Percentiles rank a stretch among this genome's conserved stretches.
phyloP scores from a whole-genome alignment of 345 rosid genomes.

The Passiflora organensis region DNA sequence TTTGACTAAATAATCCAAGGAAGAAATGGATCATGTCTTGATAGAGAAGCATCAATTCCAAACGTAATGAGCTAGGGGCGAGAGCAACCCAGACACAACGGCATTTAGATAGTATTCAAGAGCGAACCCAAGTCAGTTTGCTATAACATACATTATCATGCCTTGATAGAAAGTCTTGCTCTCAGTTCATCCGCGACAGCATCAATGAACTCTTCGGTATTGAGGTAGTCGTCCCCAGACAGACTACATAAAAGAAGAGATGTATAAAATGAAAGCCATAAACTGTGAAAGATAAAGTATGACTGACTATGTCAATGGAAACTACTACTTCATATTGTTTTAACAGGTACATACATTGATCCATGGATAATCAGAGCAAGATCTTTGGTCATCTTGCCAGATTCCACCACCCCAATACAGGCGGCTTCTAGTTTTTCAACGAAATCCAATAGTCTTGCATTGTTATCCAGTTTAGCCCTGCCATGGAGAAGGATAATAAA shows the following conservation, averaged over 20 bases:
- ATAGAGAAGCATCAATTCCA: too few relatives aligned
- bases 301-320: too few relatives aligned
- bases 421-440: conserved; percentile 91
- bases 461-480: conserved; percentile 61
- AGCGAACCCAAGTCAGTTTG: neutral
- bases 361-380: conserved; percentile 74
- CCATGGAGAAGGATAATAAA: too few relatives aligned
- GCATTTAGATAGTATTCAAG: neutral
- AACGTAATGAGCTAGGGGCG: too few relatives aligned
- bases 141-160: conserved; percentile 18
- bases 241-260: conserved; percentile 39
- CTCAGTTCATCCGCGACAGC: conserved; percentile 78
- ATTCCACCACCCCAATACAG: conserved; percentile 77
- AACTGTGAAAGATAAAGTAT: neutral
- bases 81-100: neutral
- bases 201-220: conserved; percentile 94
- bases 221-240: conserved; percentile 65
- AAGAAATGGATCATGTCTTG: too few relatives aligned
- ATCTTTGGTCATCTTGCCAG: conserved; percentile 99
- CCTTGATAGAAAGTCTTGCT: conserved; percentile 46
- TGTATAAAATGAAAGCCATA: too few relatives aligned
- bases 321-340: neutral
- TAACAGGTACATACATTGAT: conserved; percentile 46
- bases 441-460: conserved; percentile 70
- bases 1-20: too few relatives aligned